Evolutionary conservation across 2,329 filamentous ascomycete genomes (phyloP).

Genomic region (Aureobasidium subglaciale): DNA sequence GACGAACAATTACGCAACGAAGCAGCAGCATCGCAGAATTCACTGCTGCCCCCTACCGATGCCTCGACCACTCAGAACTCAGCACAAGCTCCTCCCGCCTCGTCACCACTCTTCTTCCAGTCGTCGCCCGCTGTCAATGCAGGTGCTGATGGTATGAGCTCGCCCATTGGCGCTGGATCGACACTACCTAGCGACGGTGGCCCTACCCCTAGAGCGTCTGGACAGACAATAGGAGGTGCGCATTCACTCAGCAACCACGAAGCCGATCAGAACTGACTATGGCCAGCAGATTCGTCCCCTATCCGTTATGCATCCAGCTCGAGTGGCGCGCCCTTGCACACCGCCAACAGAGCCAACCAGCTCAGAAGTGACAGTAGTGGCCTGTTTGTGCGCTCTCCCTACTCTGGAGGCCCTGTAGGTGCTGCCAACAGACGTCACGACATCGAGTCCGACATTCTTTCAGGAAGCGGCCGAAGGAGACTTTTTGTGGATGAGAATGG

Average conservation of each 20-base stretch:
- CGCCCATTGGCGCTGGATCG: conserved; percentile 37
- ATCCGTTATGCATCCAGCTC: conserved; percentile 88
- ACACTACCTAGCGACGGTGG: conserved; percentile 49
- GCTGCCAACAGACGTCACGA: conserved; percentile 69
- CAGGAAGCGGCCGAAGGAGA: conserved; percentile 45
- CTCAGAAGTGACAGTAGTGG: conserved; percentile 77
- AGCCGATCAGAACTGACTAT: conserved; percentile 18
- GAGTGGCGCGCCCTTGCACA: conserved; percentile 43
- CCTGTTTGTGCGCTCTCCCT: conserved; percentile 67
- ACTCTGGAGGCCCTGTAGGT: conserved; percentile 45
- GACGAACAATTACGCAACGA: conserved; percentile 38
- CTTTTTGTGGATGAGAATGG: conserved; percentile 60
- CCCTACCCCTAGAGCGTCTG: conserved; percentile 63
- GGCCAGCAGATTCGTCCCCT: conserved; percentile 71
- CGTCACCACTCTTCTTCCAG: conserved; percentile 75
- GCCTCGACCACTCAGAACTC: conserved; percentile 40
- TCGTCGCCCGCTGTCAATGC: conserved; percentile 49
- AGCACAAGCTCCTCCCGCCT: conserved; percentile 39
- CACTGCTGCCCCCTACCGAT: conserved; percentile 36
- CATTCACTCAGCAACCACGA: background rate
- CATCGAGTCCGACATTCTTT: conserved; percentile 71
- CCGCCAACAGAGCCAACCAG: conserved; percentile 57
- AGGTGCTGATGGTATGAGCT: conserved; percentile 38
- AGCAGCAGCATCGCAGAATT: conserved; percentile 31
- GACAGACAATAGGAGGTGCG: conserved; percentile 56